Conservation (phyloP, 495 filamentous ascomycete genomes). For the Sordaria brevicollis region DNA sequence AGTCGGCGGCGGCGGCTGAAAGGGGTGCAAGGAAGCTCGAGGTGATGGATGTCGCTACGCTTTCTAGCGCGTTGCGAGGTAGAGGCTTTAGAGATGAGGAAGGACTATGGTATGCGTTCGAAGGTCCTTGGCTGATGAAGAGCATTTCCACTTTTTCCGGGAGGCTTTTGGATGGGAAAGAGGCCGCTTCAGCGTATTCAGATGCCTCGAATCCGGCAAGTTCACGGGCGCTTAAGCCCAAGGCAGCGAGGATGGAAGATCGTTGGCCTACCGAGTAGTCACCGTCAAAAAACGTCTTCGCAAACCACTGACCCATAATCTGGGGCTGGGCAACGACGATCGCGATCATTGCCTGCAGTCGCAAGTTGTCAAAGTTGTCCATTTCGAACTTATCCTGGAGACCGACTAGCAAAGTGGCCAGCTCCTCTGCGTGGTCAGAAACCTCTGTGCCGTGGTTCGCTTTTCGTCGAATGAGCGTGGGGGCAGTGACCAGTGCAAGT, state of each 20-base stretch:
- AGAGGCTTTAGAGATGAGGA: conserved; percentile 36
- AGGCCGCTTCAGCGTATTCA: conserved; percentile 32
- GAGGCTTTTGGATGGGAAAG: conserved; percentile 66
- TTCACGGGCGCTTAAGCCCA: conserved; percentile 81
- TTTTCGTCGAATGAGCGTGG: conserved; percentile 78
- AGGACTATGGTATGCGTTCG: conserved; percentile 4
- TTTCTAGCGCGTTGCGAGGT: conserved; percentile 48
- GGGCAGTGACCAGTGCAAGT: conserved; percentile 65
- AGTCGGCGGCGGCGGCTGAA: conserved; percentile 59
- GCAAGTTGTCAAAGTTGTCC: conserved; percentile 63
- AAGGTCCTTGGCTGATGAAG: conserved; percentile 21
- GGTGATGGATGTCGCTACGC: conserved; percentile 50
- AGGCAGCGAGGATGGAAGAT: conserved; percentile 64
- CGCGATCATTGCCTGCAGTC: conserved; percentile 76
- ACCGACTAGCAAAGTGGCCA: conserved; percentile 64
- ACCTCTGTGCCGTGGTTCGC: conserved; percentile 80
- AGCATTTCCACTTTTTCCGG: conserved; percentile 47
- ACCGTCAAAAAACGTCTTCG: conserved; percentile 77
- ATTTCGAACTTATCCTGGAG: conserved; percentile 73
- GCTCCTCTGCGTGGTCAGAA: conserved; percentile 68
- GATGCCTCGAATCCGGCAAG: conserved; percentile 69
- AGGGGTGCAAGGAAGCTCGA: conserved; percentile 68
- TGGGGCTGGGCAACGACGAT: conserved; percentile 65
- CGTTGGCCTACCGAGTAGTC: conserved; percentile 83
- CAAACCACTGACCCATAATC: conserved; percentile 73